Conservation (phyloP, 2,329 filamentous ascomycete genomes). For the Cadophora luteo-olivacea region DNA sequence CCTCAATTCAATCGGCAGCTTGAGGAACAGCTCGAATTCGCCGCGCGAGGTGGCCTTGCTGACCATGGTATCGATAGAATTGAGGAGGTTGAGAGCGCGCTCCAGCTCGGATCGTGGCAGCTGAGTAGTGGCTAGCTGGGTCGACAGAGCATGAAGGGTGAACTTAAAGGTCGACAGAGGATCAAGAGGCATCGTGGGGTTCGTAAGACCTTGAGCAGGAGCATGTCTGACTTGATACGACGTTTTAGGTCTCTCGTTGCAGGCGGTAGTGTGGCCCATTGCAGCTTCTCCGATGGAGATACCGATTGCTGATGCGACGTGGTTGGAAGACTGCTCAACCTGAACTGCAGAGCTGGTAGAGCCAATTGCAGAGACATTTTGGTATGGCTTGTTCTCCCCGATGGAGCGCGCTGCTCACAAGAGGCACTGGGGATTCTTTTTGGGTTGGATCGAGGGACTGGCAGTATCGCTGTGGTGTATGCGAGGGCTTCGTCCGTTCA, state of each 20-base stretch:
- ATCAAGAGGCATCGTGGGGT: neutral
- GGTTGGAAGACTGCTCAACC: neutral
- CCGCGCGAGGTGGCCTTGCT: neutral
- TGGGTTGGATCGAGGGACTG: neutral
- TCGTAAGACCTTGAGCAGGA: neutral
- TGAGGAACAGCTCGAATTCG: neutral
- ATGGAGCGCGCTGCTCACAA: neutral
- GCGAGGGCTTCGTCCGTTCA: neutral
- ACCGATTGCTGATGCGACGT: too few relatives aligned
- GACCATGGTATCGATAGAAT: neutral
- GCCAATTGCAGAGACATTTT: too few relatives aligned
- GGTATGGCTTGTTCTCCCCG: neutral
- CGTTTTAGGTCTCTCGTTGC: neutral
- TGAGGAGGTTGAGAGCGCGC: neutral
- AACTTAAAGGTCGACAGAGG: neutral
- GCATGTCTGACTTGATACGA: neutral
- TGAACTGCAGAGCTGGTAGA: neutral
- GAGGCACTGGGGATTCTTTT: neutral
- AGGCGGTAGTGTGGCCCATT: neutral
- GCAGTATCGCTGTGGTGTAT: neutral
- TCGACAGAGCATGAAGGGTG: neutral
- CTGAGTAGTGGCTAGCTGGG: neutral
- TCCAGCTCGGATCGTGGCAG: neutral
- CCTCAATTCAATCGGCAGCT: neutral
- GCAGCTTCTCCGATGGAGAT: neutral